Base-by-base conservation (phyloP, 2,329 filamentous ascomycete genomes). In the Cladophialophora chaetospira region DNA sequence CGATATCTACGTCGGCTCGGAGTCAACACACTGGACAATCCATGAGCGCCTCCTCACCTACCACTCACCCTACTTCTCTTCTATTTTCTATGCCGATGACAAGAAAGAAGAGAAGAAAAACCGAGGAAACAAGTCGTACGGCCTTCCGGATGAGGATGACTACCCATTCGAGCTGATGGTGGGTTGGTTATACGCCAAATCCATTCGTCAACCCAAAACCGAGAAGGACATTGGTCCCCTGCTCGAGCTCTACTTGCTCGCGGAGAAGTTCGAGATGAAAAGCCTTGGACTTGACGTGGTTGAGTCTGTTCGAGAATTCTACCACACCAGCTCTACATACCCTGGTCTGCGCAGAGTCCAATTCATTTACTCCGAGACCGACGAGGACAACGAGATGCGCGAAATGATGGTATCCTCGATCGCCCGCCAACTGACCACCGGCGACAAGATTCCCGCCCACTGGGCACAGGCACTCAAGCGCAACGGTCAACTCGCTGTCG, bases 11-110 rank as follows among this genome's bases (percentile, higher is more conserved):
- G 77, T 82, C 67, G 80, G 80, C 52, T 61, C 72, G 5, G 76
- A 80, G 31, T 79, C 79, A 70, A 81, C 78, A 1, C 77, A 79
- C 68, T 82, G 79, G 79, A 73, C 77, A 54, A 72, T 82, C 3
- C 80, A 82, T 72, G 78, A 82, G 66, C 80, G 80, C 63, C 78
- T 82, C 5, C 76, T 82, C 43, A 81, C 78, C 72, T 67, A 80
- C 65, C 75, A 80, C 69, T 80, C 77, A 29, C 74, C 75, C 45
- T 81, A 79, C 73, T 82, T 82, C 75, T 72, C 75, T 65, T 73
- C 75, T 53, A 75, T 77, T 69, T 81, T 82, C 72, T 76, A 79
- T 68, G 64, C 60, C 54, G 72, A 74, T 48, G 52, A 61, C 48
- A 72, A 74, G 40, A 55, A 64, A 38, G 65, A 69, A 21, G 69